Percentiles rank a stretch among this genome's conserved stretches.
phyloP scores from a whole-genome alignment of 495 filamentous ascomycete species.

The Entonaema liquescens region DNA sequence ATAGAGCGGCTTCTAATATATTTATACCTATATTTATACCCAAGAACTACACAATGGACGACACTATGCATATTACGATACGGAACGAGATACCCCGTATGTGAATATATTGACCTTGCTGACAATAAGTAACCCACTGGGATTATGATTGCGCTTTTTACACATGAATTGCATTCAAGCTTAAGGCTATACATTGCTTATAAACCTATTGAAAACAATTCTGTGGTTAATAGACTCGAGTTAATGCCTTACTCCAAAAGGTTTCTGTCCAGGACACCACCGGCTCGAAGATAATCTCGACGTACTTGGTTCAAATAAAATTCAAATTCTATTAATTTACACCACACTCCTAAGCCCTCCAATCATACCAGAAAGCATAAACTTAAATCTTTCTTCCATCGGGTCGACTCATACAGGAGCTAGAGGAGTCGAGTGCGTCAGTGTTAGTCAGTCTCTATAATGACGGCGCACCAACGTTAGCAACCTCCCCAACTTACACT shows the following conservation, averaged over 20 bases:
- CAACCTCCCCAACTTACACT: background rate
- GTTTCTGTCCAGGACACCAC: background rate
- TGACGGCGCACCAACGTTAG: background rate
- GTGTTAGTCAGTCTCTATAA: background rate
- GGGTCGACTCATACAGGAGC: background rate
- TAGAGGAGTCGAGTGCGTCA: background rate
- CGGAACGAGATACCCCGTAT: conserved; percentile 1
- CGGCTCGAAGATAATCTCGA: background rate
- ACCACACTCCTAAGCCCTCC: too few species aligned
- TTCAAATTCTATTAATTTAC: too few species aligned
- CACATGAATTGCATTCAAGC: too few species aligned
- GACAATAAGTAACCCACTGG: background rate
- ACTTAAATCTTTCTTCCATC: background rate
- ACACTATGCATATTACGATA: background rate
- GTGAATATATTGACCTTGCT: background rate
- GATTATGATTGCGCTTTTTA: too few species aligned
- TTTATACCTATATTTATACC: background rate
- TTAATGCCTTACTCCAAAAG: too few species aligned
- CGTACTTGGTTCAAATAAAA: background rate
- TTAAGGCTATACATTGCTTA: too few species aligned
- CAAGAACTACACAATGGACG: background rate
- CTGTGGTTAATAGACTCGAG: too few species aligned
- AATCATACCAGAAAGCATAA: background rate
- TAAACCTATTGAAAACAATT: too few species aligned
- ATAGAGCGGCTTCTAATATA: background rate